Evolutionary conservation across 2,329 filamentous ascomycete genomes (phyloP), one percentile per base, ranked within the genome.

Genomic region (Penicillium sp.): DNA sequence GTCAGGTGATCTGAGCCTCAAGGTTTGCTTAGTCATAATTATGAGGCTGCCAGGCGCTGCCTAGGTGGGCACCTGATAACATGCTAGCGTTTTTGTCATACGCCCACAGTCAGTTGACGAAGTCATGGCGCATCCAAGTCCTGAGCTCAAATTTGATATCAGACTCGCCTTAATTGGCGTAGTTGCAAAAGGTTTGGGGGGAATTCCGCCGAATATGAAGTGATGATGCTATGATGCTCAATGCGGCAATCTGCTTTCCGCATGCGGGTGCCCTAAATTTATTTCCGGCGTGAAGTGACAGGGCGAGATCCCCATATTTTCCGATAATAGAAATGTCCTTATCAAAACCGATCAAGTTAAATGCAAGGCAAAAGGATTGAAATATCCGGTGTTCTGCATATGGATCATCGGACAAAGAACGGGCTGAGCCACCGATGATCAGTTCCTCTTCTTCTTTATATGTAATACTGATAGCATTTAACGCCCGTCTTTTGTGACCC

Each of bases 401-500:
- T 43, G 45, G 61, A 66, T 62, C 58, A 65, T 56, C 52, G 35
- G 59, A 59, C 61, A 60, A 56, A 57, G 41, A 63, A 60, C 50
- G 56, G 55, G 50, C 50, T 41, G 35, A 40, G 37, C 47, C 53
- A 45, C 52, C 47, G 46, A 53, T 53, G 55, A 60, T 59, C 57
- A 30, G 42, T 30, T 43, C 56, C 35, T 28, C 35, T 25, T 28
- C 35, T 25, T 46, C 48, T 44, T 52, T 55, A 53, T 62, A 67
- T 67, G 66, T 69, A 69, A 71, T 68, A 51, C 63, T 71, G 68
- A 72, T 68, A 67, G 57, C 62, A 68, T 66, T 66, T 28, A 50
- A 48, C 57, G 49, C 50, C 59, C 54, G 48, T 46, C 40, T 49
- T 54, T 57, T 63, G 61, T 71, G 68, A 70, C 62, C 64, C 57